Evolutionary conservation across 495 filamentous ascomycete species (phyloP), one percentile per base, ranked within the genome.

Genomic region (Corynascus novoguineensis): DNA sequence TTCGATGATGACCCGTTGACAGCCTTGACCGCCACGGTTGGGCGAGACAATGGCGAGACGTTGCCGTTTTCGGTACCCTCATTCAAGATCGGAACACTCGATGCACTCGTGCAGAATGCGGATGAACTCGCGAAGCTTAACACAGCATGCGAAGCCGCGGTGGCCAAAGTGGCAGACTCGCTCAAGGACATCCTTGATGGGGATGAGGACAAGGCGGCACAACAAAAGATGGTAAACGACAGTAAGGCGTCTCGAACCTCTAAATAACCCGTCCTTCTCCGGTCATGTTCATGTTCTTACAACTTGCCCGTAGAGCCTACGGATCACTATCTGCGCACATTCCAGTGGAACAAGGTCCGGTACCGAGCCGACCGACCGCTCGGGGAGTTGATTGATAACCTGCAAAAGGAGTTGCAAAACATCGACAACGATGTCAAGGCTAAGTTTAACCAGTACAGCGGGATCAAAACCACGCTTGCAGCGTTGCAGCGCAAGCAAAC

Each of bases 21-120:
- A 29, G 80, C 86, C 48, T 66, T 98, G 31, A 82, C 82, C 60
- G 67, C 86, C 45, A 88, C 88, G 12, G 76, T 97, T 55, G 74
- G 81, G 27, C 73, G 82, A 32, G 88, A 96, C 53, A 84, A 88
- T 65, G 91, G 88, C 63, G 83, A 83, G 41, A 84, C 89, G 19
- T 76, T 83, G 46, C 84, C 86, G 8, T 97, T 97, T 65, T 70
- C 81, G 12, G 88, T 98, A 58, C 93, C 93, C 3, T 86, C 88
- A 38, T 95, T 98, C 79, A 98, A 97, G 75, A 95, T 98, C 71
- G 93, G 93, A 50, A 96, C 93, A 1, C 79, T 98, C 47, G 93
- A 98, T 72, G 89, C 88, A 40, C 76, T 98, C n/a, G 90, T 98
- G 25, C 89, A 95, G 74, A 92, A 98, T 68, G 93, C 93, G 35